Evolutionary conservation across 2,329 filamentous ascomycete genomes (phyloP), one percentile per base, ranked within the genome.

Genomic region (Alternaria triticina): DNA sequence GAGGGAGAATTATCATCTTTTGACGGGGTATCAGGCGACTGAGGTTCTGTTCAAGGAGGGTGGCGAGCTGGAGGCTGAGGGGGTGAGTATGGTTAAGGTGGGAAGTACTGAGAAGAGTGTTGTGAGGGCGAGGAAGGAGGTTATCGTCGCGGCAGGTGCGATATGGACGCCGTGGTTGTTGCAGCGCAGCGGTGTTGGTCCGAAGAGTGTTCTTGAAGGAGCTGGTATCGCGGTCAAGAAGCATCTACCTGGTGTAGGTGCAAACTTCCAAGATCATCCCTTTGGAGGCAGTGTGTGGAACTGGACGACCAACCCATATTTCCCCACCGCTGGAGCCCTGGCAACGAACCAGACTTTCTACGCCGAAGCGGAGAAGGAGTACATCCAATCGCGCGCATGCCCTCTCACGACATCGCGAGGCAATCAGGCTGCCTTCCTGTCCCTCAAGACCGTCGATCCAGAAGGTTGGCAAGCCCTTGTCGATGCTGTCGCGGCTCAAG

Each of bases 371-470:
- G 47, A 51, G 47, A 51, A 51, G 15, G 27, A 51, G 47, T 33
- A 51, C 1, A 33, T 10, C 0, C 47, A 51, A 3, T 22, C 47
- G 8, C 47, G 27, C 7, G 47, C 10, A 33, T 27, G 47, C 5
- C 47, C 47, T 33, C 47, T 51, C 1, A 33, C 47, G 3, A 13
- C 30, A 6, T 51, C 47, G 2, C 47, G 47, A n/a, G 27, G 47
- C 3, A 51, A 22, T 8, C 47, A 51, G 2, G 47, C 47, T 69
- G 84, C 86, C 0, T 83, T 85, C 54, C 88, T 88, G 9, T 81
- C 91, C 56, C 90, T 86, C 61, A 76, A 79, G 12, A 87, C 88
- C 67, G 71, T 91, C 47, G 47, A 51, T 2, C 47, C 27, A 20
- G 47, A 51, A 13, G 59, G 46, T 22, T 61, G 40, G 43, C 40